Base-by-base conservation (phyloP, 495 filamentous ascomycete species). In the Cercophora scortea region DNA sequence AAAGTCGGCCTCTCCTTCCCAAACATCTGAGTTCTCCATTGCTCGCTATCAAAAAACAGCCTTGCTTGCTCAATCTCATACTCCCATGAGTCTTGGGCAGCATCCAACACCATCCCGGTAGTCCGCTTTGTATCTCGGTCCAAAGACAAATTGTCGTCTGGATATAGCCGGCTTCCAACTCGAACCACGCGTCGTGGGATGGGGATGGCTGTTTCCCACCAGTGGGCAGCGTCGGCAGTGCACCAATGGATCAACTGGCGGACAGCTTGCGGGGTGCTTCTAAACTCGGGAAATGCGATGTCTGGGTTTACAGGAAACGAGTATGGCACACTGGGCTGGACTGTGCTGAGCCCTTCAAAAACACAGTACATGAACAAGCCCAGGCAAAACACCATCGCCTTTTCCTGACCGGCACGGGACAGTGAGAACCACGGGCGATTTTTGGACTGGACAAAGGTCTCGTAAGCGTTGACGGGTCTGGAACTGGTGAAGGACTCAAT, bases 341-440 rank as follows among this genome's bases (percentile, higher is more conserved):
- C 47, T 11, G 47, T 38, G 47, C 47, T 50, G 17, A 50, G 16
- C 8, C 47, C 47, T 13, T 50, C 47, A 32, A 50, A 50, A 2
- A 50, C 47, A 16, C 47, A 50, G 17, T 50, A 50, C 8, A 50
- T 25, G 19, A 50, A 50, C 8, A 50, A 17, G 10, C 47, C 47
- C 10, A 50, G 18, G 15, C n/a, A 17, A 19, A 35, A 50, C 6
- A 32, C 35, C 47, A 50, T 50, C 4, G 47, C 47, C 13, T 50
- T 50, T 16, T 50, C 47, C 36, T 50, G 47, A 18, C 19, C 41
- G 4, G 32, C 35, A 7, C 11, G n/a, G 33, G 47, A 50, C 36
- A 50, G 34, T 0, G 47, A 35, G 18, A 41, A 50, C 47, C 47
- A 50, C 6, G 47, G 47, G 0, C 47, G 47, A 13, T 50, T 50